phyloP scores from a whole-genome alignment of 2,329 filamentous ascomycete species.

The Epichloe typhina region DNA sequence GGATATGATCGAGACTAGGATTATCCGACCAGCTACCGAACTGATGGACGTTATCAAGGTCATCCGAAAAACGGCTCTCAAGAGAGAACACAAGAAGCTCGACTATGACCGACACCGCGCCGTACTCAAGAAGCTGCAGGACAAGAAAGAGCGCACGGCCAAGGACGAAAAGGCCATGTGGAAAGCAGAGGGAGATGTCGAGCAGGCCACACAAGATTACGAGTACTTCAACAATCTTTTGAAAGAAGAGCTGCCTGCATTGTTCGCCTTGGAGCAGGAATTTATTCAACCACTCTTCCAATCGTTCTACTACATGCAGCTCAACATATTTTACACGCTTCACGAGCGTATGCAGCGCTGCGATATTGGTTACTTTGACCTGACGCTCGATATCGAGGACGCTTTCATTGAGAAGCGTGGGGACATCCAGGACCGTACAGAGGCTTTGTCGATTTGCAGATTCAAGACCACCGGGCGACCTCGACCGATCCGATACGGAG shows the following conservation, averaged over 20 bases:
- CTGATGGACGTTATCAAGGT: conserved; percentile 90
- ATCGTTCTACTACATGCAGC: conserved; percentile 99
- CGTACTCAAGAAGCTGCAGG: conserved; percentile 82
- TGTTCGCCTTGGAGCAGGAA: conserved; percentile 79
- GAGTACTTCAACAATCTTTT: conserved; percentile 97
- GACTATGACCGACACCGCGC: conserved; percentile 84
- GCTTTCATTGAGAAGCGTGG: conserved; percentile 83
- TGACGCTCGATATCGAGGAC: conserved; percentile 80
- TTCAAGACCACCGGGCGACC: conserved; percentile 79
- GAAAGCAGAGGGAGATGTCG: conserved; percentile 85
- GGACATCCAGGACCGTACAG: conserved; percentile 72
- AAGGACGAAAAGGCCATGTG: conserved; percentile 98
- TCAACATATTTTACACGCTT: conserved; percentile 97
- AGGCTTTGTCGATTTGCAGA: conserved; percentile 71
- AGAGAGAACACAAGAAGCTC: conserved; percentile 94
- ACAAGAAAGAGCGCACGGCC: conserved; percentile 90
- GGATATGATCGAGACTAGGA: conserved; percentile 89
- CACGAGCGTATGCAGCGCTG: conserved; percentile 97
- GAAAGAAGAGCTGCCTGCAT: conserved; percentile 86
- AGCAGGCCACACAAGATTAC: conserved; percentile 86
- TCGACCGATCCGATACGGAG: conserved; percentile 44
- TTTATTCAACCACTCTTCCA: conserved; percentile 97
- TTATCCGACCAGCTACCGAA: conserved; percentile 88
- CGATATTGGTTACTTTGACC: conserved; percentile 95
- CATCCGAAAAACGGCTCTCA: conserved; percentile 75